Conservation (phyloP, 805 yeast genomes). For the Candida oleophila region DNA sequence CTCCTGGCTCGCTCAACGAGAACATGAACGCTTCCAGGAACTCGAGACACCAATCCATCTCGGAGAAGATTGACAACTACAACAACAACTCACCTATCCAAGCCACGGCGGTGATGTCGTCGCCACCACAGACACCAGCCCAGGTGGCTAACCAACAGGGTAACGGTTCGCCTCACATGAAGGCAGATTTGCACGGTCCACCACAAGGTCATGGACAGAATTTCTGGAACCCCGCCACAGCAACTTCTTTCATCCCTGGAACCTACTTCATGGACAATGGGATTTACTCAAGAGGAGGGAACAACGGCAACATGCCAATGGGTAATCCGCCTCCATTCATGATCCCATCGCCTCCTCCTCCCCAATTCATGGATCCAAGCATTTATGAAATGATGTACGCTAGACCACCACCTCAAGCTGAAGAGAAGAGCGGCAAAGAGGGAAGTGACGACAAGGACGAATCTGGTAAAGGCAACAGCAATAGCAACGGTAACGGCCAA, state of each 20-base stretch:
- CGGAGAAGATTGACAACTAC: conserved; percentile 64
- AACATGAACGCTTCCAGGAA: conserved; percentile 39
- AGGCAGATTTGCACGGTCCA: background rate
- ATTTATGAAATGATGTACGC: conserved; percentile 17
- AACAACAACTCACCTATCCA: conserved; percentile 46
- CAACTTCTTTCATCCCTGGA: conserved; percentile 56
- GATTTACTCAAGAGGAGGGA: conserved; percentile 7
- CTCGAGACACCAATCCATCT: conserved; percentile 51
- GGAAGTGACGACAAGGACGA: no score
- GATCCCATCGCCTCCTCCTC: conserved; percentile 34
- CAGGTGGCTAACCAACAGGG: conserved; percentile 9
- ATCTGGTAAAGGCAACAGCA: background rate
- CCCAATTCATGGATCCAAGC: conserved; percentile 36
- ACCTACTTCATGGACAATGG: conserved; percentile 29
- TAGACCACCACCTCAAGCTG: conserved; percentile 1
- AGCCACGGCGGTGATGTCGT: conserved; percentile 36
- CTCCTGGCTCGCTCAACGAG: conserved; percentile 43
- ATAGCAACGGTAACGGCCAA: background rate
- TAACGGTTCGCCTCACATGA: conserved; percentile 3
- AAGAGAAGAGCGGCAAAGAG: conserved; percentile 1
- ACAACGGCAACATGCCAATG: conserved; percentile 1
- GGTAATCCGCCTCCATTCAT: conserved; percentile 35
- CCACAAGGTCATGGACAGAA: conserved; percentile 4
- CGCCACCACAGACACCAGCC: conserved; percentile 22
- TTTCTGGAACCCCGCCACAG: conserved; percentile 66